A percentile compares a stretch with the other conserved stretches of the same genome.
These are phyloP conservation scores for Prunus persica DNA, from an alignment of 306 rosid species.

Conservation along the genomic window DNA sequence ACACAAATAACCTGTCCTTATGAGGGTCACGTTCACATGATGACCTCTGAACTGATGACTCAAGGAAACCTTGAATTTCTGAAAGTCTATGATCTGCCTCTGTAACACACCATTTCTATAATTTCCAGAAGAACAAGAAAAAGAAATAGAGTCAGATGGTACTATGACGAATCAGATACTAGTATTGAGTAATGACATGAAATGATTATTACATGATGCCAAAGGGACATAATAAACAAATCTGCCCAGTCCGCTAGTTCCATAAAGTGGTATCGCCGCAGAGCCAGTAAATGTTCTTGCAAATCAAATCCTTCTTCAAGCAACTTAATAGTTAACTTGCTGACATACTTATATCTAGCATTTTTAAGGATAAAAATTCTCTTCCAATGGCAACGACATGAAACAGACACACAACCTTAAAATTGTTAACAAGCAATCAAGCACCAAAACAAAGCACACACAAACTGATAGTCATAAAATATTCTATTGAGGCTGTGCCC, in stretches of 20 bases:
- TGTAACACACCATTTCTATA: conserved; percentile 76
- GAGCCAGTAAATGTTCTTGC: conserved; percentile 81
- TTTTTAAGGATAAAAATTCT: conserved; percentile 43
- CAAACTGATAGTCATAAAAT: not conserved
- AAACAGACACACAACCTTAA: conserved; percentile 2
- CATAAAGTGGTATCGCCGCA: conserved; percentile 90
- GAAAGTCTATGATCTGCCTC: conserved; percentile 78
- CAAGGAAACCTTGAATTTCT: conserved; percentile 86
- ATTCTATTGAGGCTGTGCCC: not conserved
- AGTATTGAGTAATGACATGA: conserved; percentile 2
- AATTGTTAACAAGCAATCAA: not conserved
- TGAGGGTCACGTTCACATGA: conserved; percentile 72
- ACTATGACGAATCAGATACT: conserved; percentile 15
- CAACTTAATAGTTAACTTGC: conserved; percentile 83
- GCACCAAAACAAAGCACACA: not conserved
- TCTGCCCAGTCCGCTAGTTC: conserved; percentile 97
- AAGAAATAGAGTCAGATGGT: conserved; percentile 19
- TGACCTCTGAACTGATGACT: conserved; percentile 86
- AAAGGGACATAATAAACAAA: conserved; percentile 83
- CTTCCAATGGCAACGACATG: conserved; percentile 21
- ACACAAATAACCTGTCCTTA: conserved; percentile 81
- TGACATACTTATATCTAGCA: conserved; percentile 78
- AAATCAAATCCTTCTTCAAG: conserved; percentile 87
- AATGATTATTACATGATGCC: conserved; percentile 59
- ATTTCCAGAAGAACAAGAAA: conserved; percentile 33